Percentiles rank a stretch among this genome's conserved stretches.
Conservation (phyloP, 2,329 filamentous ascomycete species). For the Aspergillus sojae region DNA sequence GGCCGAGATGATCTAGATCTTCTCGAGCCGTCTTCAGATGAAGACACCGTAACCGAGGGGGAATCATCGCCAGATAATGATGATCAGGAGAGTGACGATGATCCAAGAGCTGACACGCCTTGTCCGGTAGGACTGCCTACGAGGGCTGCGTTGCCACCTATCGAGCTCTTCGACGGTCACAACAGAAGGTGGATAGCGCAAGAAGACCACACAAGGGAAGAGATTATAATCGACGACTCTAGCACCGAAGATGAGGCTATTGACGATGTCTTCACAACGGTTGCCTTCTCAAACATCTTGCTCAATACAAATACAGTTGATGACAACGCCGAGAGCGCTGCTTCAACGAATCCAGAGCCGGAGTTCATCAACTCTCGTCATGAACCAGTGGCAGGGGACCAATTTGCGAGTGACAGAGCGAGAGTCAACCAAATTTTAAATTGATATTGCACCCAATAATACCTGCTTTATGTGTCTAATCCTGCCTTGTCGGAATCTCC, state of each 20-base stretch:
- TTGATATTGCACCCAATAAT: not conserved
- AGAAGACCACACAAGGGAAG: not conserved
- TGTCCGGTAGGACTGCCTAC: not conserved
- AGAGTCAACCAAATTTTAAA: not conserved
- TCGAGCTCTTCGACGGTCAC: not conserved
- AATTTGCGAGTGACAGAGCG: constrained; percentile 4
- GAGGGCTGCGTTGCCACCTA: not conserved
- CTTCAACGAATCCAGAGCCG: not conserved
- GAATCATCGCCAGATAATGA: not conserved
- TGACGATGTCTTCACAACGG: not conserved
- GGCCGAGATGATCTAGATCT: not conserved
- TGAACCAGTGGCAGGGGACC: not conserved
- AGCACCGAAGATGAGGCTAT: not conserved
- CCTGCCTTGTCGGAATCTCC: not conserved
- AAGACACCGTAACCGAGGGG: not conserved
- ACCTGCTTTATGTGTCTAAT: too few species aligned
- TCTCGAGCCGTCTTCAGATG: not conserved
- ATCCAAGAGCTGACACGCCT: not conserved
- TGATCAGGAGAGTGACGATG: not conserved
- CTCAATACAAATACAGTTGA: not conserved
- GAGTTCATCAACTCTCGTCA: too few species aligned
- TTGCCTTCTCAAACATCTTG: not conserved
- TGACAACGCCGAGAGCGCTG: not conserved
- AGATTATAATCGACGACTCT: not conserved
- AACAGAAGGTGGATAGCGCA: not conserved